phyloP scores from a whole-genome alignment of 208 protist species.

The Crithidia bombi region DNA sequence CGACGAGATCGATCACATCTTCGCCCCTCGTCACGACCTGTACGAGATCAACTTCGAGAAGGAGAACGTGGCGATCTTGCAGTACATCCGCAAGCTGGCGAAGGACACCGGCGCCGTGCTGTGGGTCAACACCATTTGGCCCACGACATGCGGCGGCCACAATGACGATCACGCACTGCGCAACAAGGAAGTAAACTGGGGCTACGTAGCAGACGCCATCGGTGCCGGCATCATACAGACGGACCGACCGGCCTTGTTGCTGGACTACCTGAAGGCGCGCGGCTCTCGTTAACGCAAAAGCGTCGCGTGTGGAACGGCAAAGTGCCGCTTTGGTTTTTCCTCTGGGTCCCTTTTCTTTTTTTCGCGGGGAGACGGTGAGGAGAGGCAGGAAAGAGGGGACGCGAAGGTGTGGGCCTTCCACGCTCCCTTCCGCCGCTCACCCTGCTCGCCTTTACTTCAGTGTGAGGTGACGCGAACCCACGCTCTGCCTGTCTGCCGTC shows the following conservation, averaged over 20 bases:
- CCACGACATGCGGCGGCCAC: constrained; percentile 59
- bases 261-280: constrained; percentile 45
- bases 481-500: background rate
- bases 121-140: constrained; percentile 80
- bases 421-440: too few species aligned
- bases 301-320: background rate
- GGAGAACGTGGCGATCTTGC: constrained; percentile 33
- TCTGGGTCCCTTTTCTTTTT: background rate
- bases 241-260: constrained; percentile 57
- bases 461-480: too few species aligned
- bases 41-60: constrained; percentile 75
- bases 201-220: constrained; percentile 50
- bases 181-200: constrained; percentile 59
- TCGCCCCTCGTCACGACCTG: constrained; percentile 39
- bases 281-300: constrained; percentile 28
- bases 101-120: constrained; percentile 37
- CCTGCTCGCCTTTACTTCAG: too few species aligned
- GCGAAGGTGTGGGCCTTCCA: too few species aligned
- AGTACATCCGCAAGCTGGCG: constrained; percentile 46
- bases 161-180: constrained; percentile 64
- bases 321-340: constrained; percentile 6
- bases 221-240: constrained; percentile 67
- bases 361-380: background rate
- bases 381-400: background rate
- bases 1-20: constrained; percentile 39